Conservation (phyloP, 2,329 filamentous ascomycete genomes). For the Neofusicoccum laricinum region DNA sequence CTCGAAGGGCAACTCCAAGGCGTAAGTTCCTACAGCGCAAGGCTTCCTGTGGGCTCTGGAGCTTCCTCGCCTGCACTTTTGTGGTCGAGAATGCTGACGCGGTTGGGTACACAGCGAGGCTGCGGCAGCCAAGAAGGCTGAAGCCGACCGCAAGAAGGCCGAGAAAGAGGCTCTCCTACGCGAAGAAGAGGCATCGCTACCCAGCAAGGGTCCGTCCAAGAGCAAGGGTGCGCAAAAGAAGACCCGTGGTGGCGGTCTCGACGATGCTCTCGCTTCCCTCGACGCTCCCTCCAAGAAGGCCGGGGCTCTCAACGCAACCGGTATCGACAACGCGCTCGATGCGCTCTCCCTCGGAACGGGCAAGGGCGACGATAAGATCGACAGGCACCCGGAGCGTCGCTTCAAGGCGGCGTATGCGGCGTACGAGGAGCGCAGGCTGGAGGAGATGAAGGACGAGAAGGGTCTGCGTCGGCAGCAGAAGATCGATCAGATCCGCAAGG, state of each 20-base stretch:
- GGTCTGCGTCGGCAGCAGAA: constrained; percentile 80
- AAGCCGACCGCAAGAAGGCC: constrained; percentile 83
- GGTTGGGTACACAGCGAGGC: constrained; percentile 62
- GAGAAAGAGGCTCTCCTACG: constrained; percentile 80
- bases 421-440: constrained; percentile 76
- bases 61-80: too few relatives aligned
- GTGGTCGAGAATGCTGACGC: not conserved
- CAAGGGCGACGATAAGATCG: constrained; percentile 66
- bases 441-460: constrained; percentile 82
- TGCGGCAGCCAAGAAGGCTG: constrained; percentile 78
- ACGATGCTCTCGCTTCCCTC: constrained; percentile 52
- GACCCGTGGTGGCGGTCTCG: constrained; percentile 61
- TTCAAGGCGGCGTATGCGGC: constrained; percentile 82
- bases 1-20: constrained; percentile 79
- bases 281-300: constrained; percentile 43
- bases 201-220: constrained; percentile 58
- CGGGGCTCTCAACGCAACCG: constrained; percentile 70
- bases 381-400: constrained; percentile 82
- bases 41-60: not conserved
- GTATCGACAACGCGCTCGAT: constrained; percentile 92
- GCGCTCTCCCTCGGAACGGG: constrained; percentile 68
- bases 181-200: constrained; percentile 73
- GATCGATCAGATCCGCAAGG: constrained; percentile 78
- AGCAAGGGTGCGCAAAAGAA: constrained; percentile 62
- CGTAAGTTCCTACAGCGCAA: constrained; percentile 57